Percentiles rank a stretch among this genome's conserved stretches.
Evolutionary conservation across 1,284 basidiomycete species (phyloP).

Genomic region (Ceratobasidium sp.): DNA sequence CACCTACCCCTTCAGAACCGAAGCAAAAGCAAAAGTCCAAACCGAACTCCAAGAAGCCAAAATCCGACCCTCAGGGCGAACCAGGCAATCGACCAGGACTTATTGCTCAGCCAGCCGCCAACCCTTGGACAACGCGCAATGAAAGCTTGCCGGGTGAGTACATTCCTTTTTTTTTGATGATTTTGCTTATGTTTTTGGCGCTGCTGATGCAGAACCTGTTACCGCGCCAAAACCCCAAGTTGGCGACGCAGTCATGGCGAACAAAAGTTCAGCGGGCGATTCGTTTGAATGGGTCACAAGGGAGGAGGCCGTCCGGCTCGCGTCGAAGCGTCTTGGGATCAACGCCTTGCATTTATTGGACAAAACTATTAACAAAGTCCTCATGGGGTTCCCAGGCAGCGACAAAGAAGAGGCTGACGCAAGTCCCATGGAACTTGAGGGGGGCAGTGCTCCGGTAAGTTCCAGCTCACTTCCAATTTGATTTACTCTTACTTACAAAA

Average conservation of each 20-base stretch:
- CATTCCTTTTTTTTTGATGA: not conserved
- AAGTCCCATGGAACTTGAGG: conserved; percentile 13
- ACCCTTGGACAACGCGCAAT: not conserved
- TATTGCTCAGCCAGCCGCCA: conserved; percentile 7
- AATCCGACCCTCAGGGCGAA: not conserved
- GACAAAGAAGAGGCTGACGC: not conserved
- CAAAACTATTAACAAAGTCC: not conserved
- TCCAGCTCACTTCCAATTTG: not conserved
- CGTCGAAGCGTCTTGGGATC: not conserved
- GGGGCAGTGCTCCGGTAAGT: conserved; percentile 32
- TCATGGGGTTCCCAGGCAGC: too few relatives aligned
- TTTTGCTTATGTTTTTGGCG: too few relatives aligned
- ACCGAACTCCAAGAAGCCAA: not conserved
- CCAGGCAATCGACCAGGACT: conserved; percentile 5
- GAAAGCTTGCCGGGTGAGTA: conserved; percentile 5
- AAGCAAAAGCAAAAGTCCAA: not conserved
- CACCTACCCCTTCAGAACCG: not conserved
- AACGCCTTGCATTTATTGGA: not conserved
- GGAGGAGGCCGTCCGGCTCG: not conserved
- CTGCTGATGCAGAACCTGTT: not conserved
- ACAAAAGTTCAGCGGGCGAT: not conserved
- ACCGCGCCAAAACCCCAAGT: not conserved
- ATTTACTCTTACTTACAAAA: too few relatives aligned
- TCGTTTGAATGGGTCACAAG: not conserved
- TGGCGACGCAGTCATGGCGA: conserved; percentile 1